Conservation (phyloP, 306 rosid genomes). For the Lathyrus sativus region DNA sequence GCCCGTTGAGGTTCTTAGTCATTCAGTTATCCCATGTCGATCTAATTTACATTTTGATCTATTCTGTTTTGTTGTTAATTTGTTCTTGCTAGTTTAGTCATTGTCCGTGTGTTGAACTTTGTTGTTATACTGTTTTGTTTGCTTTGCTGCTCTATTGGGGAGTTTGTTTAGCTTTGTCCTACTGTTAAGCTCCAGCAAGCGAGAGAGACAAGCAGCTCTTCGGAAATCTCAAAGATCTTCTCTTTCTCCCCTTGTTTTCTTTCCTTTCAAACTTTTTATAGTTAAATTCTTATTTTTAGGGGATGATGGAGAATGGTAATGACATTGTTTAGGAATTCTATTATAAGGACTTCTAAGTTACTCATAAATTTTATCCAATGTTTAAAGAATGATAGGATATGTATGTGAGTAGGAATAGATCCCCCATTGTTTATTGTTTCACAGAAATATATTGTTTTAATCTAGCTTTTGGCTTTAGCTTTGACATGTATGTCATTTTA, state of each 20-base stretch:
- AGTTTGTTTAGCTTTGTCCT: too few species aligned
- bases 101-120: too few species aligned
- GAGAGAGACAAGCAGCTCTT: too few species aligned
- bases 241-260: background rate
- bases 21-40: too few species aligned
- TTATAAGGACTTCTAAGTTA: background rate
- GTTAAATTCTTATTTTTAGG: slow-evolving; percentile 17
- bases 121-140: too few species aligned
- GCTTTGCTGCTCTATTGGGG: too few species aligned
- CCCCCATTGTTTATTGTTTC: background rate
- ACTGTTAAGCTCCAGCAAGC: too few species aligned
- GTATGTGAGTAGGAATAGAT: background rate
- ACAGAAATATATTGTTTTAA: background rate
- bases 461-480: background rate
- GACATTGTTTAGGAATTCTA: slow-evolving; percentile 9
- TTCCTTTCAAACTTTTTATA: slow-evolving; percentile 20
- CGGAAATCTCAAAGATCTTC: too few species aligned
- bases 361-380: slow-evolving; percentile 16
- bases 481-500: background rate
- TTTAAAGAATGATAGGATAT: slow-evolving; percentile 19
- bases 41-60: too few species aligned
- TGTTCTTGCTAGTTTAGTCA: too few species aligned
- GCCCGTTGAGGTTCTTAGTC: too few species aligned
- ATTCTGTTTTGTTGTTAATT: too few species aligned
- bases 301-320: slow-evolving; percentile 16